Evolutionary conservation across 306 rosid species (phyloP), one percentile per base, ranked within the genome.

Genomic region (Abrus pulchellus): DNA sequence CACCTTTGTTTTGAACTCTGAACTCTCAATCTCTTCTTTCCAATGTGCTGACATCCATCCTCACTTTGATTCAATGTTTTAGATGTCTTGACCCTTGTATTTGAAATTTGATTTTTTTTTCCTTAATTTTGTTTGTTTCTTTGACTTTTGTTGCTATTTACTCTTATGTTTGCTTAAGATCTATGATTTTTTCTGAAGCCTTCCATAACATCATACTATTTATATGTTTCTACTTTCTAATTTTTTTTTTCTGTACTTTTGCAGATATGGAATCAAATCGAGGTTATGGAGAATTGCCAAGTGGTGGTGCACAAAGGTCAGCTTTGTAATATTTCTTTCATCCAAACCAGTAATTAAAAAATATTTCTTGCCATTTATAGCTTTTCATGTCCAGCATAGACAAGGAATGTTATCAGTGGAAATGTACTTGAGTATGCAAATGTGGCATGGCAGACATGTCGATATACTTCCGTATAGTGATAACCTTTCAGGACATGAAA

Each of bases 251-350:
- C 40, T 36, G 40, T 4, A 44, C 29, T 47, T 74, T 57, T 66
- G 70, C 87, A 87, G 90, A 81, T 76, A 12, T 87, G 78, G 87
- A 87, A 45, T 56, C 82, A 45, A 83, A 77, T 81, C 90, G 79
- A 30, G 73, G 77, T 77, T 83, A 77, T 69, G 80, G 76, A 72
- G 83, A 87, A 74, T 60, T 87, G 72, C 73, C 73, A 9, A 13
- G 74, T 77, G 83, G 85, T 47, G 82, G 89, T 80, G 57, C 59
- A 9, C 87, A 77, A 73, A 83, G 90, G 90, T 87, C 64, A 55
- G 79, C 60, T 68, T 76, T 76, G 27, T 30, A 55, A 40, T 59
- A 60, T 74, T 59, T 14, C 38, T 56, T 69, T 53, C 44, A 27
- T 36, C 63, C 14, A 66, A 34, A 71, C 34, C 13, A 45, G 36